Percentiles rank a stretch among this genome's conserved stretches.
phyloP scores from a whole-genome alignment of 225 moss, liverwort and hornwort genomes.

The Asterella californica region DNA sequence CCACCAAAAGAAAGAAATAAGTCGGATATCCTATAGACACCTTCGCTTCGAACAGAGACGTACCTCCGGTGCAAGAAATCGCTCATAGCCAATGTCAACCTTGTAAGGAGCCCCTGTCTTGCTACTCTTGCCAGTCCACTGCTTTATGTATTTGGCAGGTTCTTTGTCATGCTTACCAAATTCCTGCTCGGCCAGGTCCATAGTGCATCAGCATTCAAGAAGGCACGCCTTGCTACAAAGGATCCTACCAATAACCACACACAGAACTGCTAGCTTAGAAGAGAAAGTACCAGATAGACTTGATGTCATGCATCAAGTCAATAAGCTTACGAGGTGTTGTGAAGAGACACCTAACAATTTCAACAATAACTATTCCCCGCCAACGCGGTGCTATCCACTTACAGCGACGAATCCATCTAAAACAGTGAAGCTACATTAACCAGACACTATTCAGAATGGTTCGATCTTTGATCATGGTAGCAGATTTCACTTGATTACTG shows the following conservation, averaged over 20 bases:
- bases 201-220: not conserved
- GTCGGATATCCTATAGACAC: not conserved
- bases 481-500: no score
- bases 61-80: conserved; percentile 92
- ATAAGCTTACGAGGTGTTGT: no score
- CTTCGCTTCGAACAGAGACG: not conserved
- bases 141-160: conserved; percentile 77
- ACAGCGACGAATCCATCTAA: no score
- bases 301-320: no score
- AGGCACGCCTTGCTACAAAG: not conserved
- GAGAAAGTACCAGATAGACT: not conserved
- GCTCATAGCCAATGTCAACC: conserved; percentile 84
- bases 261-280: not conserved
- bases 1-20: not conserved
- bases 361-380: no score
- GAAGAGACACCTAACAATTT: no score
- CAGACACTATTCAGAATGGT: no score
- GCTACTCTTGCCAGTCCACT: conserved; percentile 65
- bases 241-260: not conserved
- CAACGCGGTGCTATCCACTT: no score
- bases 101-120: conserved; percentile 69
- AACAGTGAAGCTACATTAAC: no score
- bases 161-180: conserved; percentile 92
- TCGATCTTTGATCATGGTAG: no score
- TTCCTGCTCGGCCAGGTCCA: conserved; percentile 49